These are phyloP conservation scores for Penicillium expansum DNA, from an alignment of 2,329 filamentous ascomycete species.

Conservation along the genomic window DNA sequence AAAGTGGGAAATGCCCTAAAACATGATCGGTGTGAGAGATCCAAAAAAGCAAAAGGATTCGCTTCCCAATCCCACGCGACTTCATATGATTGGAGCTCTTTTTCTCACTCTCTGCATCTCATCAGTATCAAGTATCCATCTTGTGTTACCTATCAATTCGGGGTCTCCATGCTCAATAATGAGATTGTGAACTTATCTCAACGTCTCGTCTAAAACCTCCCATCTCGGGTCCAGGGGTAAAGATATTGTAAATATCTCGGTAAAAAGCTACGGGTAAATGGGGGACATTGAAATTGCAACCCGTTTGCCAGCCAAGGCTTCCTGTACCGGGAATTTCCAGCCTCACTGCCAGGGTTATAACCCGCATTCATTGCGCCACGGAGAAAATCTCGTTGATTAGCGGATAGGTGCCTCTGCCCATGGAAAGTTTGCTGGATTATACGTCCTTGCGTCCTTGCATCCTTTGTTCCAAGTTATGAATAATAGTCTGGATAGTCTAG, in stretches of 20 bases:
- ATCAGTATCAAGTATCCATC: not conserved
- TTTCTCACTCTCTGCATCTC: not conserved
- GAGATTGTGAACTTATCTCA: not conserved
- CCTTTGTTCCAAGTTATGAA: not conserved
- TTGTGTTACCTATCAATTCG: not conserved
- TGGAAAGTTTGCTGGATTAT: not conserved
- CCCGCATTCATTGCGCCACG: not conserved
- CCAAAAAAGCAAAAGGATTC: not conserved
- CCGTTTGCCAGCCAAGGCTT: not conserved
- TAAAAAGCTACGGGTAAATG: conserved; percentile 8
- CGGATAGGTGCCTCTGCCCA: not conserved
- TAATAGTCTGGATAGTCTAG: too few species aligned
- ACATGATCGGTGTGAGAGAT: not conserved
- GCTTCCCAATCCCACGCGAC: not conserved
- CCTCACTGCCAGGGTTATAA: not conserved
- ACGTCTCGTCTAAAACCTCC: not conserved
- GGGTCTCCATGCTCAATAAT: not conserved
- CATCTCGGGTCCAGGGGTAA: not conserved
- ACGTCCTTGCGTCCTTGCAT: not conserved
- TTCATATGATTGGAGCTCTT: not conserved
- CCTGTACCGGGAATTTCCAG: not conserved
- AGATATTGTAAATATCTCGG: not conserved
- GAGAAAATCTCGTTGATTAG: not conserved
- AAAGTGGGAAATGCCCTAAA: not conserved
- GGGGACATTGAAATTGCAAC: not conserved